Conservation (phyloP, 176 grass and related monocot species). For the Eragrostis nindensis region DNA sequence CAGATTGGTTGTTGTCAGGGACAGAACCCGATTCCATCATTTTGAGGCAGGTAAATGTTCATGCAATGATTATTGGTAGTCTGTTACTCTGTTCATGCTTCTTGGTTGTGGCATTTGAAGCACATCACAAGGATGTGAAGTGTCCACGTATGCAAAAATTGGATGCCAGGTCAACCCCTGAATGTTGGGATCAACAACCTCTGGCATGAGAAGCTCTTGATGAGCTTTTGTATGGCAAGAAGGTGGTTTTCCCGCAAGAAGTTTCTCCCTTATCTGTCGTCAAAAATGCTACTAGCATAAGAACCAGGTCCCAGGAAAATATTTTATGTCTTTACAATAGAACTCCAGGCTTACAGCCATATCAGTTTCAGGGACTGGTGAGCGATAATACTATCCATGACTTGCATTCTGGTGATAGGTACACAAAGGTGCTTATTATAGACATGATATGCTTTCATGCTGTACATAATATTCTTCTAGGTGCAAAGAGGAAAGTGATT, state of each 20-base stretch:
- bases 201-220: constrained; percentile 11
- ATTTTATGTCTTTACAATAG: neutral
- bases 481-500: neutral
- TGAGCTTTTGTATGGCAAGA: neutral
- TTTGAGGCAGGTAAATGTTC: constrained; percentile 66
- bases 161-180: neutral
- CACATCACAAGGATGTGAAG: neutral
- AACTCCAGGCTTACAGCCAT: neutral
- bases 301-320: neutral
- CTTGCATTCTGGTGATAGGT: neutral
- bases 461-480: neutral
- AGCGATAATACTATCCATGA: neutral
- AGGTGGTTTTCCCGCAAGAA: neutral
- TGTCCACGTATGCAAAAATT: neutral
- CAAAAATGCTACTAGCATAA: neutral
- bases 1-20: constrained; percentile 67
- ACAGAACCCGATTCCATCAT: constrained; percentile 75
- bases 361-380: constrained; percentile 5
- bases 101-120: neutral
- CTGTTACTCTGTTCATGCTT: neutral
- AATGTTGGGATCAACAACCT: constrained; percentile 6
- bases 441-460: neutral
- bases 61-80: constrained; percentile 84
- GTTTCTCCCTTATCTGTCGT: neutral
- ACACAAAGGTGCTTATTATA: neutral